These are phyloP conservation scores for Trametes villosa DNA, from an alignment of 768 basidiomycete genomes.

Conservation along the genomic window DNA sequence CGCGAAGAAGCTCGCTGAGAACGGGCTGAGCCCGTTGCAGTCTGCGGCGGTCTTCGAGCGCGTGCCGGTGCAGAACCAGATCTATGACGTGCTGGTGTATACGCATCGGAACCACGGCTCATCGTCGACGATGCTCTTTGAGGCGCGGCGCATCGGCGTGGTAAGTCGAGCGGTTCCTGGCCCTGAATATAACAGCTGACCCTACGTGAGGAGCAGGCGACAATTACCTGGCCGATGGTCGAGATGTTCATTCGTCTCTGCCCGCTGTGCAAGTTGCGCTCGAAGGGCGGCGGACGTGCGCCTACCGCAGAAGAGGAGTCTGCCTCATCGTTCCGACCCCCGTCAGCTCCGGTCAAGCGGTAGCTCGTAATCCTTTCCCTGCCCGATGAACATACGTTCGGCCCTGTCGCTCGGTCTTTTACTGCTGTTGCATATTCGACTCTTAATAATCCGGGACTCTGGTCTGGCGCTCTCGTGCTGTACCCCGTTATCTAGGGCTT, in stretches of 20 bases:
- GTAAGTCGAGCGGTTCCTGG: conserved; percentile 44
- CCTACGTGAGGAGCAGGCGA: conserved; percentile 48
- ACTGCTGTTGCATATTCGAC: not conserved
- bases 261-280: conserved; percentile 53
- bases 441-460: conserved; percentile 6
- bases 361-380: not conserved
- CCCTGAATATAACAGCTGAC: not conserved
- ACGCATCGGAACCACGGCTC: conserved; percentile 64
- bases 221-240: conserved; percentile 75
- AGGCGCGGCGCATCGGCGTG: conserved; percentile 60
- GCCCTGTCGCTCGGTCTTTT: not conserved
- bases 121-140: conserved; percentile 56
- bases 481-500: conserved; percentile 10
- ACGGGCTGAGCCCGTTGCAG: conserved; percentile 36
- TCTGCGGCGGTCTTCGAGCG: conserved; percentile 55
- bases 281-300: conserved; percentile 33
- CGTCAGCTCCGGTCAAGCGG: conserved; percentile 4
- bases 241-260: conserved; percentile 69
- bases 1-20: conserved; percentile 19
- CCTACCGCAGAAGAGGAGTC: conserved; percentile 17
- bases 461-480: conserved; percentile 5
- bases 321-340: conserved; percentile 14
- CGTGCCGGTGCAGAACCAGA: conserved; percentile 66
- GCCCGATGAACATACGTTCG: not conserved
- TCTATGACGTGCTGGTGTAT: conserved; percentile 71